Conservation (phyloP, 345 rosid species). For the Acer campestre region DNA sequence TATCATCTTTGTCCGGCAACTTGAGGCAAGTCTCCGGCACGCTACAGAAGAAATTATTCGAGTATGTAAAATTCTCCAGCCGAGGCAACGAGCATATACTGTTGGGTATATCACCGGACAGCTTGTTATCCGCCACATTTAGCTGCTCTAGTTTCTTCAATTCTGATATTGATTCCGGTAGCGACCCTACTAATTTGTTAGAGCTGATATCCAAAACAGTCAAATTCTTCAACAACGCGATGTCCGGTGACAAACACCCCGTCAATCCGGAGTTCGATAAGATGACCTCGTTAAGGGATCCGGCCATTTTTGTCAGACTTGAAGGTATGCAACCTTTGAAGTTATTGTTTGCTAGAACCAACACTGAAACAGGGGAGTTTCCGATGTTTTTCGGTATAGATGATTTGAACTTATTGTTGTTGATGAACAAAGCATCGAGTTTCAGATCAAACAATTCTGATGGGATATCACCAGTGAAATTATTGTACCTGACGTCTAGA, state of each 20-base stretch:
- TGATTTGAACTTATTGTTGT: constrained; percentile 74
- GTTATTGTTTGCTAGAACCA: constrained; percentile 76
- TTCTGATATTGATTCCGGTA: constrained; percentile 64
- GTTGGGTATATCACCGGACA: constrained; percentile 66
- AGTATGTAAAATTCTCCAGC: constrained; percentile 76
- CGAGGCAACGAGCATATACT: constrained; percentile 66
- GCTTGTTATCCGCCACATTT: constrained; percentile 63
- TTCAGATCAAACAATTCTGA: constrained; percentile 56
- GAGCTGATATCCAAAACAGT: constrained; percentile 74
- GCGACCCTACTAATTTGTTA: constrained; percentile 65
- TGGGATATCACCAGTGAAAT: constrained; percentile 62
- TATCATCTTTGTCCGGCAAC: constrained; percentile 55
- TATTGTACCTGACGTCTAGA: constrained; percentile 76
- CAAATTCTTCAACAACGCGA: constrained; percentile 53
- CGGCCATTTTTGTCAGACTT: constrained; percentile 63
- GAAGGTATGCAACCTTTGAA: constrained; percentile 68
- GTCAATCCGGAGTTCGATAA: constrained; percentile 52
- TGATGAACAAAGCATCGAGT: constrained; percentile 84
- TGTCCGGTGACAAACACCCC: constrained; percentile 67
- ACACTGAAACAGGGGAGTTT: constrained; percentile 71
- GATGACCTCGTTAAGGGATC: constrained; percentile 54
- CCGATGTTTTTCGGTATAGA: constrained; percentile 71
- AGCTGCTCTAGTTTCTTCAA: constrained; percentile 81
- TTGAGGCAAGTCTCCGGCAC: constrained; percentile 66
- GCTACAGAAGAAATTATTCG: constrained; percentile 58